Evolutionary conservation across 139 green algal genomes (phyloP).

Genomic region (Trebouxia sp.): DNA sequence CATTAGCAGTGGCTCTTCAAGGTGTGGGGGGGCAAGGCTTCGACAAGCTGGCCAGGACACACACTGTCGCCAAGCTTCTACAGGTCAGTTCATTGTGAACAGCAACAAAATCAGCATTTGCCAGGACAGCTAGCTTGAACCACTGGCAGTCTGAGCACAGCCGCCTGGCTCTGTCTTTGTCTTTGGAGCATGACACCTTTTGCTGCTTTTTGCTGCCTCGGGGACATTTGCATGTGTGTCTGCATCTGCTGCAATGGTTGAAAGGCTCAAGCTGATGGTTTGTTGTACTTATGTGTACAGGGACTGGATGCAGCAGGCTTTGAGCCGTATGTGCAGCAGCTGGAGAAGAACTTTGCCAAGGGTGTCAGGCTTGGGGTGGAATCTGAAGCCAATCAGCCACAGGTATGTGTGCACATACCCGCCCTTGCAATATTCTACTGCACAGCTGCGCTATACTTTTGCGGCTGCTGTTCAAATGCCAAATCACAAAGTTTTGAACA

Average conservation of each 20-base stretch:
- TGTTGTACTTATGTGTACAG: conserved; percentile 17
- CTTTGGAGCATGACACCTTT: not conserved
- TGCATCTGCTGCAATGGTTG: not conserved
- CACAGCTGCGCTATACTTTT: no score
- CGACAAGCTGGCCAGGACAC: conserved; percentile 33
- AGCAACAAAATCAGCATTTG: not conserved
- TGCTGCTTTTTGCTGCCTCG: not conserved
- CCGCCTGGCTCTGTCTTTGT: not conserved
- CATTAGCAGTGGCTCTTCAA: conserved; percentile 53
- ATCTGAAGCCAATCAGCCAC: not conserved
- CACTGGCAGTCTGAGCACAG: not conserved
- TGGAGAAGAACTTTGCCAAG: conserved; percentile 45
- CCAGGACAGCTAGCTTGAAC: not conserved
- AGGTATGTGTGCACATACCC: no score
- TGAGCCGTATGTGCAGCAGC: conserved; percentile 33
- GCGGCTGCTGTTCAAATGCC: no score
- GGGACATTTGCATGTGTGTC: not conserved
- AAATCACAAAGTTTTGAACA: no score
- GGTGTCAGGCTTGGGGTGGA: not conserved
- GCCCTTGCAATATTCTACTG: no score
- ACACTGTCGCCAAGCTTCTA: conserved; percentile 32
- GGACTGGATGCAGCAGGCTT: conserved; percentile 52
- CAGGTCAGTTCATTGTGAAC: not conserved
- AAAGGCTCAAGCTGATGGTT: not conserved
- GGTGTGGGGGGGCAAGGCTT: conserved; percentile 40